These are phyloP conservation scores for Mucuna pruriens DNA, from an alignment of 306 rosid genomes.

Conservation along the genomic window DNA sequence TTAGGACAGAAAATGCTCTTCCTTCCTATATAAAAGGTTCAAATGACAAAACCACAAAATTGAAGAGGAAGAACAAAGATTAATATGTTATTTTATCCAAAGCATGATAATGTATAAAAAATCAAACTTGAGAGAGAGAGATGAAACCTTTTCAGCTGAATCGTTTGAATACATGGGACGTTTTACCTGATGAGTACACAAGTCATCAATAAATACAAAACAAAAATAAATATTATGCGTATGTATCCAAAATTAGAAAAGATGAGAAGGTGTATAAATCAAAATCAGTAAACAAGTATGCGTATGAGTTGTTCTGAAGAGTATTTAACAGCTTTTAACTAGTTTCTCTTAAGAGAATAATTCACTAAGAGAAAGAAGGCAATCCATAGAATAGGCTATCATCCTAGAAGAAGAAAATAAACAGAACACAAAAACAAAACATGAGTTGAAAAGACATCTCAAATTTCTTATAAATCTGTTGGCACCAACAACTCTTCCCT, in stretches of 20 bases:
- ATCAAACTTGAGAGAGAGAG: neutral
- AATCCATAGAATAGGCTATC: neutral
- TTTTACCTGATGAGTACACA: constrained; percentile 59
- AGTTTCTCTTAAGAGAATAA: neutral
- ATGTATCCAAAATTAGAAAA: constrained; percentile 30
- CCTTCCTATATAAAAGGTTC: constrained; percentile 57
- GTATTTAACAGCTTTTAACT: neutral
- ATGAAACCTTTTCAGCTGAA: constrained; percentile 60
- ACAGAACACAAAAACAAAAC: neutral
- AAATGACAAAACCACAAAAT: constrained; percentile 22
- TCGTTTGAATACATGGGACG: constrained; percentile 41
- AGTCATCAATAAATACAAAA: constrained; percentile 24
- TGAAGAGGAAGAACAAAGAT: constrained; percentile 1
- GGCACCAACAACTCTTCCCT: neutral
- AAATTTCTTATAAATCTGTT: neutral
- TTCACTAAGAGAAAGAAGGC: neutral
- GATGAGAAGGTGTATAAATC: neutral
- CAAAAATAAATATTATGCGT: constrained; percentile 7
- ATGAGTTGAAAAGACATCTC: neutral
- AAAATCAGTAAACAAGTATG: constrained; percentile 19
- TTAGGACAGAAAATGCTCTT: constrained; percentile 60
- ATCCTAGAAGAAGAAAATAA: neutral
- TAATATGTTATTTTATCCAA: constrained; percentile 6
- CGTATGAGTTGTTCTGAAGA: no score
- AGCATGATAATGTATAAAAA: constrained; percentile 32